These are phyloP conservation scores for Actinomortierella ambigua DNA, from an alignment of 371 early-diverging fungal species.

Conservation along the genomic window DNA sequence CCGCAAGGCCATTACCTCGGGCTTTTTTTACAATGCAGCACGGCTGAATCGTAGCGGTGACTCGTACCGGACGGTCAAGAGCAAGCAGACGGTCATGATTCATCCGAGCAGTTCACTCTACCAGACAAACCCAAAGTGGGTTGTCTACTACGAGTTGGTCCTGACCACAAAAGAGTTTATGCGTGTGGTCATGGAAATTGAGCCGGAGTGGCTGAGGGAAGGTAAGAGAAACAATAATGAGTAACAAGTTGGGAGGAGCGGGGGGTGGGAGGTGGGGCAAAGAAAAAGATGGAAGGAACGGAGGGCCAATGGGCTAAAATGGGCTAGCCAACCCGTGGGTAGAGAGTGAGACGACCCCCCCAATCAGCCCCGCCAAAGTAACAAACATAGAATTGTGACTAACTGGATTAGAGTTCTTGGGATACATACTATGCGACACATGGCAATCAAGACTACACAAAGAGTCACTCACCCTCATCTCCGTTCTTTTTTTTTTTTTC, in stretches of 20 bases:
- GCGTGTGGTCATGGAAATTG: slow-evolving; percentile 93
- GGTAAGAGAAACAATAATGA: slow-evolving; percentile 47
- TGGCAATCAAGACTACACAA: not conserved
- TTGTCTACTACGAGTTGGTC: slow-evolving; percentile 93
- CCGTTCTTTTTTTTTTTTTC: slow-evolving; percentile 1
- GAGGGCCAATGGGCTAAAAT: no score
- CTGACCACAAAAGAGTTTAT: slow-evolving; percentile 94
- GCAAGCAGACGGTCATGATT: slow-evolving; percentile 88
- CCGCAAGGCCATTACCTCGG: slow-evolving; percentile 89
- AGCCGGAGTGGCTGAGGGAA: slow-evolving; percentile 92
- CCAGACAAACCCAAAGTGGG: slow-evolving; percentile 77
- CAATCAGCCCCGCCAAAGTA: not conserved
- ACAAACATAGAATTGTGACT: no score
- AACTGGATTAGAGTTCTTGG: not conserved
- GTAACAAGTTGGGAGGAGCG: slow-evolving; percentile 11
- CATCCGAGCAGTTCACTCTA: slow-evolving; percentile 91
- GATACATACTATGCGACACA: no score
- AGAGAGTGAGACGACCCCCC: not conserved
- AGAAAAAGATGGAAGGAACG: no score
- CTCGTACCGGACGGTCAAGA: slow-evolving; percentile 90
- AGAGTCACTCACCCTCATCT: not conserved
- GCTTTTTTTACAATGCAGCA: slow-evolving; percentile 95
- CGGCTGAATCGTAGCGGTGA: slow-evolving; percentile 85
- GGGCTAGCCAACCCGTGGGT: no score
- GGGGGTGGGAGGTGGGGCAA: no score